Conservation (phyloP, 257 asterid species). For the Anisodus acutangulus region DNA sequence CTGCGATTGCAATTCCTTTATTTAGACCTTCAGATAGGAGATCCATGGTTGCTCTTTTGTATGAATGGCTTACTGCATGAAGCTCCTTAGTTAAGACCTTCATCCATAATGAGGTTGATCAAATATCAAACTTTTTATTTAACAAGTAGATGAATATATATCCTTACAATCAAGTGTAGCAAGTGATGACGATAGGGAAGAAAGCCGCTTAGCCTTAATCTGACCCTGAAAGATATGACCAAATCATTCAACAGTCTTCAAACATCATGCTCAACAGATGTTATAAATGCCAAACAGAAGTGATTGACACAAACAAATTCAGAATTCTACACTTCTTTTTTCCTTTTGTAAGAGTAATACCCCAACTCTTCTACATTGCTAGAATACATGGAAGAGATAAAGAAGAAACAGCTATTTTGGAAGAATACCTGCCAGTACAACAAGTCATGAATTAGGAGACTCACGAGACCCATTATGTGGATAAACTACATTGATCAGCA, state of each 20-base stretch:
- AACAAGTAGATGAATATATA: conserved; percentile 29
- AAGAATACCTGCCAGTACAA: background rate
- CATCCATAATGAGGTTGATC: conserved; percentile 17
- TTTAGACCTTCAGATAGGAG: conserved; percentile 74
- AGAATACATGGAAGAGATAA: background rate
- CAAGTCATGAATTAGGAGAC: background rate
- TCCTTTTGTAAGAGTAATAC: background rate
- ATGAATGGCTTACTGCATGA: conserved; percentile 63
- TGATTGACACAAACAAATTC: conserved; percentile 11
- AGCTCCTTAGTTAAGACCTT: conserved; percentile 11
- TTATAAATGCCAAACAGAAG: conserved; percentile 20
- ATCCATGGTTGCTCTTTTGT: conserved; percentile 67
- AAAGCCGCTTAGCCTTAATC: conserved; percentile 71
- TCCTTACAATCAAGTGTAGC: conserved; percentile 65
- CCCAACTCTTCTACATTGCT: background rate
- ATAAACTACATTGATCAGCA: background rate
- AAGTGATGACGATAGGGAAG: conserved; percentile 74
- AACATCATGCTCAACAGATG: background rate
- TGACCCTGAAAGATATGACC: conserved; percentile 61
- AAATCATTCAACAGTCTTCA: conserved; percentile 24
- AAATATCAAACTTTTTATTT: conserved; percentile 32
- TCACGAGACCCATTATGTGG: conserved; percentile 1
- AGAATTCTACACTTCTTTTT: conserved; percentile 8
- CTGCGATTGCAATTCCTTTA: conserved; percentile 75
- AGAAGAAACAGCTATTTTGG: conserved; percentile 9